Evolutionary conservation across 2,329 filamentous ascomycete species (phyloP), one percentile per base, ranked within the genome.

Genomic region (Zelopaecilomyces penicillatus): DNA sequence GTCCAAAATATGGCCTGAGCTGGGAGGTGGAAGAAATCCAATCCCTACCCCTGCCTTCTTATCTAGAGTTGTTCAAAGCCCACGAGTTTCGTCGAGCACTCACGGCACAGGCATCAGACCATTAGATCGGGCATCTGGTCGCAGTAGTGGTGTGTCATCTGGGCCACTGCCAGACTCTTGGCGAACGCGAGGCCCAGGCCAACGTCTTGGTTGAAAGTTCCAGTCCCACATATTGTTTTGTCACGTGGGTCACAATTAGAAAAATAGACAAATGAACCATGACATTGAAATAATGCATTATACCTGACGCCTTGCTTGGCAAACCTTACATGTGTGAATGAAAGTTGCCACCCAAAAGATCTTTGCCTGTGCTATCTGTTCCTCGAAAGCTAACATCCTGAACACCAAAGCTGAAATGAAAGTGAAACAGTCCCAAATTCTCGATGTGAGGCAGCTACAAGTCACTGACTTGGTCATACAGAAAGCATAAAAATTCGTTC

Each of bases 1-100:
- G 41, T 88, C 86, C 2, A 78, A 87, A 40, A 75, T 96, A 36
- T 97, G 89, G 73, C 93, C 93, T 5, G 80, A 86, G 44, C 93
- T 93, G 59, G 91, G 89, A 30, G 86, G 87, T 45, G 93, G 93
- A 1, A 73, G 71, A 42, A 95, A 90, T 58, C 74, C 83, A 40
- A 72, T 96, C 32, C 71, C 74, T 10, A 93, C 89, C 0, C 93
- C 93, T 3, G 62, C 64, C 5, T 81, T 89, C 53, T 66, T 97
- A 46, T 80, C 78, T 47, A 74, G 75, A 44, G 75, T 85, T 53
- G 84, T 91, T 47, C 68, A 71, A 47, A 74, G 66, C 4, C 53
- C 55, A 5, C 54, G 53, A 5, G 43, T 52, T 4, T 0, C 43
- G 51, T 7, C 46, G 55, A 37, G 48, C 45, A 1, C 53, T 54